Base-by-base conservation (phyloP, 2,329 filamentous ascomycete species). In the Epichloe hybrida region DNA sequence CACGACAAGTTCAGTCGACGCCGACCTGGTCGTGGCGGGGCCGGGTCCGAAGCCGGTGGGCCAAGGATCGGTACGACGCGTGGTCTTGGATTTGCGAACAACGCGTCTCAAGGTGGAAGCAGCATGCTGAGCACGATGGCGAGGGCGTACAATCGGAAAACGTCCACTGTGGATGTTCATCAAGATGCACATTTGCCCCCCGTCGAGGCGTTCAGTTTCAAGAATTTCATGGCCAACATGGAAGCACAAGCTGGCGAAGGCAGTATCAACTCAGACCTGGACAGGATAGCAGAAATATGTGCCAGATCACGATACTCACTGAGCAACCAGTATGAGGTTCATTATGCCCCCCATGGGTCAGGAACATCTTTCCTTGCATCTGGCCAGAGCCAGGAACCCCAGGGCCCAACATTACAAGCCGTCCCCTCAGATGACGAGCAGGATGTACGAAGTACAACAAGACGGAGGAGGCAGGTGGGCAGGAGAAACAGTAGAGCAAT, bases 241-340 rank as follows among this genome's bases (percentile, higher is more conserved):
- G 70, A 76, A 53, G 66, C 67, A 1, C 66, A 70, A 47, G 67
- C 68, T 48, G 60, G 59, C 4, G 65, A 64, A 5, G 66, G 65
- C 46, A 71, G 76, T 52, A 77, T 83, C 53, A 71, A 71, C 48
- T 69, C 78, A 12, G 78, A 82, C 58, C 66, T 84, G 47, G 79
- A 83, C 54, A 74, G 78, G 40, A 83, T 84, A 58, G 80, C 80
- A 11, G 80, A 83, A 62, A 83, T 84, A 35, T 84, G 80, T 64
- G 80, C 80, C 38, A 72, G 77, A 36, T 83, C 79, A 12, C 73
- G 76, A 42, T 83, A 83, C 61, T 83, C 79, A 40, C 61, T 83
- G 48, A 82, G 79, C 63, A 81, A 82, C 61, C 80, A 83, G 59
- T 83, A 83, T 58, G 80, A 83, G 58, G 77, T 81, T 6, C 80